Evolutionary conservation across 768 basidiomycete species (phyloP).

Genomic region (Thelephora aurantiotincta): DNA sequence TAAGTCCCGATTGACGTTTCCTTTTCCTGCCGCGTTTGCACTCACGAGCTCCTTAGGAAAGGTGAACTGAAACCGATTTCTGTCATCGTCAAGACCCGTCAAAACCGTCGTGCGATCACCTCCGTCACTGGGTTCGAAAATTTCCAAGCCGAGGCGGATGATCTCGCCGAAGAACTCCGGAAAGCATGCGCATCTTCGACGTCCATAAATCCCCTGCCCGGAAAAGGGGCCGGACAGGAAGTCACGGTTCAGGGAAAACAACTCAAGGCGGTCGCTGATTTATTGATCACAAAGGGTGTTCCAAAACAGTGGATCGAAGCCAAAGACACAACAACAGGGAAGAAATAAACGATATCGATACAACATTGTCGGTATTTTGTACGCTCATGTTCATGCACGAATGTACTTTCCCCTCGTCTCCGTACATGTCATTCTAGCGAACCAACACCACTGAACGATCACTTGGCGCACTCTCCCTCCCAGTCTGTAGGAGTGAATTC

Average conservation of each 20-base stretch:
- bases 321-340: conserved; percentile 25
- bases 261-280: conserved; percentile 44
- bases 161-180: conserved; percentile 66
- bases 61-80: conserved; percentile 59
- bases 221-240: conserved; percentile 45
- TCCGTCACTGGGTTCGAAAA: conserved; percentile 70
- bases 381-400: background rate
- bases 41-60: conserved; percentile 36
- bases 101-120: conserved; percentile 67
- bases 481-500: conserved; percentile 56
- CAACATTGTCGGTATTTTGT: background rate
- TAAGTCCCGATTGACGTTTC: too few relatives aligned
- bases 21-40: too few relatives aligned
- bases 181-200: conserved; percentile 71
- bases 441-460: background rate
- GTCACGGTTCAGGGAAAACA: conserved; percentile 85
- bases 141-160: conserved; percentile 53
- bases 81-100: conserved; percentile 57
- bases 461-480: conserved; percentile 39
- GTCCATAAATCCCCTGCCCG: conserved; percentile 48
- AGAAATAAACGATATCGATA: conserved; percentile 21
- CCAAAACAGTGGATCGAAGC: conserved; percentile 73
- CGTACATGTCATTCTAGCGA: background rate
- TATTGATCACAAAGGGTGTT: conserved; percentile 55
- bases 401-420: background rate